Evolutionary conservation across 2,329 filamentous ascomycete species (phyloP).

Genomic region (Beauveria caledonica): DNA sequence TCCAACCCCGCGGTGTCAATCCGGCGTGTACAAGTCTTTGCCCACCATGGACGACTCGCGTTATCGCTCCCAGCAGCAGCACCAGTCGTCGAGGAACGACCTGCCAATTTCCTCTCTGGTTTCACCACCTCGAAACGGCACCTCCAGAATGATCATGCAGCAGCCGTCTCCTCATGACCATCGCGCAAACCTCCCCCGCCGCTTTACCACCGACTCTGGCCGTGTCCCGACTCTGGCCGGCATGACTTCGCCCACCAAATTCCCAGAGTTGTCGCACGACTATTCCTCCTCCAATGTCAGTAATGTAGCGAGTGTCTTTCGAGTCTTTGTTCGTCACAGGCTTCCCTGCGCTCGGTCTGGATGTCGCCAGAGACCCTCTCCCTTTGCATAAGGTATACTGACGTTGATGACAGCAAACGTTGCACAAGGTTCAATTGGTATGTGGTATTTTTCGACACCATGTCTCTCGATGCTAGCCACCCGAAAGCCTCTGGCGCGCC

Average conservation of each 20-base stretch:
- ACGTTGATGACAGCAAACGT: slow-evolving; percentile 35
- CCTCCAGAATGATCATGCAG: slow-evolving; percentile 48
- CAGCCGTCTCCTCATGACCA: slow-evolving; percentile 51
- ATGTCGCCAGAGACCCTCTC: background rate
- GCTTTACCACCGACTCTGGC: slow-evolving; percentile 89
- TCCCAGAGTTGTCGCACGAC: slow-evolving; percentile 39
- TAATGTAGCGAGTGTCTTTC: background rate
- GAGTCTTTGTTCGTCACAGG: background rate
- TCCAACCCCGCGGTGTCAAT: slow-evolving; percentile 26
- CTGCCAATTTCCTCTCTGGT: slow-evolving; percentile 65
- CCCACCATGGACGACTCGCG: slow-evolving; percentile 65
- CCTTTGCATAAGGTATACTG: background rate
- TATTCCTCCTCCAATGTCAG: slow-evolving; percentile 34
- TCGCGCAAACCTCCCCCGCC: slow-evolving; percentile 72
- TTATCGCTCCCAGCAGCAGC: slow-evolving; percentile 46
- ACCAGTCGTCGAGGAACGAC: slow-evolving; percentile 67
- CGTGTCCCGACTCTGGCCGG: slow-evolving; percentile 68
- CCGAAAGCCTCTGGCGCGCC: background rate
- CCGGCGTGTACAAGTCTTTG: slow-evolving; percentile 30
- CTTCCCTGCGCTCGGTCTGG: background rate
- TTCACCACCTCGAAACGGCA: slow-evolving; percentile 63
- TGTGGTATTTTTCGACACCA: slow-evolving; percentile 26
- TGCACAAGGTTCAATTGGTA: slow-evolving; percentile 73
- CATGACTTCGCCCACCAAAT: slow-evolving; percentile 45
- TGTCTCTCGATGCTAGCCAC: background rate